Base-by-base conservation (phyloP, 257 asterid genomes). In the Lycium barbarum region DNA sequence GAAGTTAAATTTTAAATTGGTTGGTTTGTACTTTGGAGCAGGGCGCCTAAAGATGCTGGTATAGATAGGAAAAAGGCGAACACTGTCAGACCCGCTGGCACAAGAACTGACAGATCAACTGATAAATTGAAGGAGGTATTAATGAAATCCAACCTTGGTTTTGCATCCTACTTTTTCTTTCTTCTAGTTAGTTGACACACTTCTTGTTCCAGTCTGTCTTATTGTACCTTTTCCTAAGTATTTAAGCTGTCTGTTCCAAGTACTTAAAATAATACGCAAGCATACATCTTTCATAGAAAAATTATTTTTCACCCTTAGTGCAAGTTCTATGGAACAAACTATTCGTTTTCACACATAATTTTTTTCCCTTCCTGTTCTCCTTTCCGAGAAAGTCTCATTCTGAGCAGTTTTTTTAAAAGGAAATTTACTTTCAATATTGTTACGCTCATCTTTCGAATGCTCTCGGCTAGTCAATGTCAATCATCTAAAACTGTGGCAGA, bases 101-200 rank as follows among this genome's bases (percentile, higher is more conserved):
- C 86, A 83, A 90, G 78, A 87, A 88, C 83, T 83, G 93, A 92
- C 35, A 93, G 92, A 74, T 45, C 91, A 82, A 87, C 88, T 26
- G 97, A 90, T 84, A 93, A 88, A 84, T 90, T 92, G 86, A 93
- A 90, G 87, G 95, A 94, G 98, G 81, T 49, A 49, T 49, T 73
- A 47, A 22, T 13, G 58, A 73, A 47, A 45, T 73, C 40, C 40
- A 73, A 73, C 55, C 59, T 73, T 49, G 43, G 40, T 49, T 73
- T 73, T 73, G 43, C 81, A 47, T 73, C 81, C 59, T 11, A 12
- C 81, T 49, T 74, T 73, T 51, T 49, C 40, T 74, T 74, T 98
- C 94, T 47, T 49, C 43, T 20, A 74, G 61, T 73, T 73, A 49
- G 61, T 49, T 51, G 1, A 49, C 81, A 74, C 12, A 74, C n/a